A percentile compares a stretch with the other conserved stretches of the same genome.
Conservation (phyloP, 495 filamentous ascomycete genomes). For the Penicillium antarcticum region DNA sequence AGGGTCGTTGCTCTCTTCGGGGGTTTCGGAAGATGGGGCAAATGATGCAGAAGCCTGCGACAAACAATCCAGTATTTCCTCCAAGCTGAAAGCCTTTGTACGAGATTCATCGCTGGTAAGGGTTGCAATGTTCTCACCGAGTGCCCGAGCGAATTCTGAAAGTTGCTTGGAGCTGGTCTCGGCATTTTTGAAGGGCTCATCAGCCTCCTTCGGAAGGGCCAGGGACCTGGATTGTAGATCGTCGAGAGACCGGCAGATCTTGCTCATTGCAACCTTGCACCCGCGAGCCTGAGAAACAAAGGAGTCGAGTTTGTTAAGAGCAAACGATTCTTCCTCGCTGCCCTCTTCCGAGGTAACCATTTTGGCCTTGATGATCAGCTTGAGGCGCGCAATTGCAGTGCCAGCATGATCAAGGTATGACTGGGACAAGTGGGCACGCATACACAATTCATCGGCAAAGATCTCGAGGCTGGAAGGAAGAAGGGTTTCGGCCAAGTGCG, state of each 20-base stretch:
- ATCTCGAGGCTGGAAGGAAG: slow-evolving; percentile 68
- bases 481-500: slow-evolving; percentile 78
- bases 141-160: slow-evolving; percentile 60
- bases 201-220: slow-evolving; percentile 60
- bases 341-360: slow-evolving; percentile 39
- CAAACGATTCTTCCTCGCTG: slow-evolving; percentile 60
- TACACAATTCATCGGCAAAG: slow-evolving; percentile 78
- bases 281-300: slow-evolving; percentile 74
- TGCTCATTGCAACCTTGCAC: slow-evolving; percentile 78
- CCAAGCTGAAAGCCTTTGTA: slow-evolving; percentile 60
- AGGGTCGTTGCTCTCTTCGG: slow-evolving; percentile 51
- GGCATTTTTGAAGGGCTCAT: slow-evolving; percentile 52
- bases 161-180: slow-evolving; percentile 63
- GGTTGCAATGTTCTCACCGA: slow-evolving; percentile 62
- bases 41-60: slow-evolving; percentile 48
- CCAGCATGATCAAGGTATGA: slow-evolving; percentile 78
- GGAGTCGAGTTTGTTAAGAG: slow-evolving; percentile 66
- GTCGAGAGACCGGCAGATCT: slow-evolving; percentile 72
- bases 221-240: slow-evolving; percentile 77
- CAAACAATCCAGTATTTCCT: slow-evolving; percentile 62
- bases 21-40: slow-evolving; percentile 23
- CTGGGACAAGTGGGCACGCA: slow-evolving; percentile 71
- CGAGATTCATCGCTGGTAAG: slow-evolving; percentile 72
- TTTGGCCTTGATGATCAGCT: slow-evolving; percentile 61
- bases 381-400: slow-evolving; percentile 59